phyloP scores from a whole-genome alignment of 257 asterid genomes.

The Capsicum chinense region DNA sequence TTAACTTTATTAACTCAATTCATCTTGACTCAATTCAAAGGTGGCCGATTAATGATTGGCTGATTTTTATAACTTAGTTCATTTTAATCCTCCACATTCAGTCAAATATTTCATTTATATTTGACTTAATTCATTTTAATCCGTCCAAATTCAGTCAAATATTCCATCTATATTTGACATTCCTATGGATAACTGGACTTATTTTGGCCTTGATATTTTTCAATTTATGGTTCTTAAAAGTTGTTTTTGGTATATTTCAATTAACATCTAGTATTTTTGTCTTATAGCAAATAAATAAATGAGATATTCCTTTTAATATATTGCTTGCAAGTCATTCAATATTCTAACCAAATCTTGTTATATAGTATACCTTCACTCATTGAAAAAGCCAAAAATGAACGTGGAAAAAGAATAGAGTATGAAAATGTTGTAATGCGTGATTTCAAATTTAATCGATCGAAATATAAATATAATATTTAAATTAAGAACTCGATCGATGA shows the following conservation, averaged over 20 bases:
- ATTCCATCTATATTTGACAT: too few relatives aligned
- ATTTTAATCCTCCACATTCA: not conserved
- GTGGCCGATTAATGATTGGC: too few relatives aligned
- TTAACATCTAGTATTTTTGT: not conserved
- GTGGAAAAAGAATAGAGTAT: not conserved
- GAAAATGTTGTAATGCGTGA: not conserved
- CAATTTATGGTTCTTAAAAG: not conserved
- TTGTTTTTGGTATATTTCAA: not conserved
- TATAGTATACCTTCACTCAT: not conserved
- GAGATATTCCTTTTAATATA: not conserved
- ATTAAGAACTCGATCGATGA: not conserved
- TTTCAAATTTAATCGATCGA: not conserved
- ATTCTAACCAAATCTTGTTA: not conserved
- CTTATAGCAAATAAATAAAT: not conserved
- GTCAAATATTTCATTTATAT: not conserved
- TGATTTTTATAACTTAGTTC: not conserved
- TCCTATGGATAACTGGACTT: not conserved
- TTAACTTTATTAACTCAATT: not conserved
- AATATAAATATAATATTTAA: not conserved
- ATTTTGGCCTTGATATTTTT: not conserved
- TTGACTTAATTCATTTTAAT: not conserved
- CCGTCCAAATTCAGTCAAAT: not conserved
- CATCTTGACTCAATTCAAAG: not conserved
- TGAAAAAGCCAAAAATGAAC: constrained; percentile 4
- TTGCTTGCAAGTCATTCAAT: not conserved